Percentiles rank a stretch among this genome's conserved stretches.
Conservation (phyloP, 2,329 filamentous ascomycete genomes). For the Cordyceps farinosa region DNA sequence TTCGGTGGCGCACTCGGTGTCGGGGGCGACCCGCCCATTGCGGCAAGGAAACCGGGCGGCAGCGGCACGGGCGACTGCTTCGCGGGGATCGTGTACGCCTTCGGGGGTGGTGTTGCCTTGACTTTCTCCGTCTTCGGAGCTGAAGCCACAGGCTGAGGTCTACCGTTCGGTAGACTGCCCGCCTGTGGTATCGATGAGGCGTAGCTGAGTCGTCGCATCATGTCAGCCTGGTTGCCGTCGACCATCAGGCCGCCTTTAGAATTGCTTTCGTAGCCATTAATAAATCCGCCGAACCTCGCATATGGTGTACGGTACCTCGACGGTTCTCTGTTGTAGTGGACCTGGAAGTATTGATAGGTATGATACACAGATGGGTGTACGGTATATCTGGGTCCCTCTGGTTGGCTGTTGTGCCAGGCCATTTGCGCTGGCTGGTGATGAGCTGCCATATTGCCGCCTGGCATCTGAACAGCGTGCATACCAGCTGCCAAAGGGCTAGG, state of each 20-base stretch:
- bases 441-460: not conserved
- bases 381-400: conserved; percentile 30
- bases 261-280: conserved; percentile 58
- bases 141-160: conserved; percentile 19
- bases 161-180: not conserved
- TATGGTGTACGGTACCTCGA: conserved; percentile 59
- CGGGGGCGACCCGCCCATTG: conserved; percentile 32
- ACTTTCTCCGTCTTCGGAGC: conserved; percentile 22
- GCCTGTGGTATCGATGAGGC: not conserved
- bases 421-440: not conserved
- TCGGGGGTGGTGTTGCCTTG: conserved; percentile 26
- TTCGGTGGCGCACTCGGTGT: conserved; percentile 21
- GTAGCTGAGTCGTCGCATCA: conserved; percentile 21
- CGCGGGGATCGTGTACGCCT: conserved; percentile 35
- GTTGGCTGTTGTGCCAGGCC: conserved; percentile 4
- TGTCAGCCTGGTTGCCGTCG: conserved; percentile 24
- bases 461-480: not conserved
- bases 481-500: not conserved
- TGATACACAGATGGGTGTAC: conserved; percentile 43
- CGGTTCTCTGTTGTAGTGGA: conserved; percentile 56
- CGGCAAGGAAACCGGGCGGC: conserved; percentile 41
- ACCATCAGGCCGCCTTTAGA: conserved; percentile 43
- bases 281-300: conserved; percentile 53
- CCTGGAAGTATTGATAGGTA: conserved; percentile 57
- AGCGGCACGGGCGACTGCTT: conserved; percentile 45